Conservation (phyloP, 2,329 filamentous ascomycete species). For the Zymoseptoria passerinii region DNA sequence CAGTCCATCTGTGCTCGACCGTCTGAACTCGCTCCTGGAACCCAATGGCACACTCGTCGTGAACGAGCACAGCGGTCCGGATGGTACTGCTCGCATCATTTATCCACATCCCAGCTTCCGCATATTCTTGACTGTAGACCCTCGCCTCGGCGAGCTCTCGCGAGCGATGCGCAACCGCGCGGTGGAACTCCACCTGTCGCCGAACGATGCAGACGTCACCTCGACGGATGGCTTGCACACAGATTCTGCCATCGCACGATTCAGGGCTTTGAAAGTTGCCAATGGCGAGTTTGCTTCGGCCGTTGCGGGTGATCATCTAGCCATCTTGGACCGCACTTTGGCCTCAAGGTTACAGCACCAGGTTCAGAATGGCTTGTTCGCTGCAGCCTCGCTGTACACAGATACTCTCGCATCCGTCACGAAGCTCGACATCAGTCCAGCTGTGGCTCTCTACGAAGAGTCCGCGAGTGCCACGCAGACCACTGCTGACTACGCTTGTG, state of each 20-base stretch:
- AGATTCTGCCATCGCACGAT: slow-evolving; percentile 25
- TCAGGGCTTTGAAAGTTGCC: slow-evolving; percentile 11
- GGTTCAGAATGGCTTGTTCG: slow-evolving; percentile 13
- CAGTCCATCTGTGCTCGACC: slow-evolving; percentile 86
- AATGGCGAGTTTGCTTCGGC: background rate
- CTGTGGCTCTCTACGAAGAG: slow-evolving; percentile 28
- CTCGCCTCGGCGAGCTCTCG: slow-evolving; percentile 84
- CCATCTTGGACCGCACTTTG: slow-evolving; percentile 14
- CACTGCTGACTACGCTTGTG: slow-evolving; percentile 34
- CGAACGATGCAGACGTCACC: background rate
- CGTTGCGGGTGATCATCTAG: slow-evolving; percentile 18
- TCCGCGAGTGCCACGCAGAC: slow-evolving; percentile 24
- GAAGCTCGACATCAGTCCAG: background rate
- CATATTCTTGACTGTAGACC: slow-evolving; percentile 89
- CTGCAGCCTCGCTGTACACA: background rate
- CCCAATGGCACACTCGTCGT: slow-evolving; percentile 80
- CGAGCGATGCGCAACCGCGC: slow-evolving; percentile 94
- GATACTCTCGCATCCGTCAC: background rate
- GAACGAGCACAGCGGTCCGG: slow-evolving; percentile 80
- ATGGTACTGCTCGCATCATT: slow-evolving; percentile 73
- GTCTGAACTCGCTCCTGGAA: slow-evolving; percentile 88
- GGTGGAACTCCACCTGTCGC: slow-evolving; percentile 68
- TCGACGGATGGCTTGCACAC: slow-evolving; percentile 15
- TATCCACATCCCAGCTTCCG: slow-evolving; percentile 78
- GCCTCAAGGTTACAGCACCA: slow-evolving; percentile 13